Evolutionary conservation across 768 basidiomycete genomes (phyloP).

Genomic region (Hygrocybe coccinea): DNA sequence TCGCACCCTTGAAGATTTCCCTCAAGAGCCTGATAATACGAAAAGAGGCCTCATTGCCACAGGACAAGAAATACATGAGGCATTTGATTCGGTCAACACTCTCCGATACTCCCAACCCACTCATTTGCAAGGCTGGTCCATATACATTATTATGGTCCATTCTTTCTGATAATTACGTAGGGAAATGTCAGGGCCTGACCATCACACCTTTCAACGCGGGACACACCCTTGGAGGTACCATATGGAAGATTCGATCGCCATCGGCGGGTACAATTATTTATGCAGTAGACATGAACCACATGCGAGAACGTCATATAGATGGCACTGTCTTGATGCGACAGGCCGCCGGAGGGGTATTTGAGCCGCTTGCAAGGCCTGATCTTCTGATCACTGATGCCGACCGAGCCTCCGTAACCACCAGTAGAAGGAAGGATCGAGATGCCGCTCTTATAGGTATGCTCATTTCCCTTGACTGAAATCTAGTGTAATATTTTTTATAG

Average conservation of each 20-base stretch:
- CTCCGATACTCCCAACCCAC: constrained; percentile 94
- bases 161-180: constrained; percentile 32
- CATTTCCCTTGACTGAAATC: constrained; percentile 1
- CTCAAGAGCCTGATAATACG: constrained; percentile 20
- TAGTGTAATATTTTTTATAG: constrained; percentile 36
- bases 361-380: constrained; percentile 84
- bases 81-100: constrained; percentile 87
- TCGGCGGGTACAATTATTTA: constrained; percentile 94
- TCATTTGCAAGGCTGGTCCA: constrained; percentile 76
- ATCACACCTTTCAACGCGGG: constrained; percentile 95
- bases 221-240: constrained; percentile 91
- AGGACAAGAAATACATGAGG: constrained; percentile 80
- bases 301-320: constrained; percentile 91
- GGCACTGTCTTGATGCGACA: constrained; percentile 82
- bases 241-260: constrained; percentile 98
- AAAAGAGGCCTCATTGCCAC: constrained; percentile 69
- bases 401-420: constrained; percentile 73
- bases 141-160: constrained; percentile 7
- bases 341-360: constrained; percentile 73
- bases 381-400: constrained; percentile 92
- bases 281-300: constrained; percentile 93
- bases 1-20: constrained; percentile 24
- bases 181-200: constrained; percentile 87
- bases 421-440: constrained; percentile 86
- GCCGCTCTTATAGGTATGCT: constrained; percentile 73